Evolutionary conservation across 805 yeast genomes (phyloP).

Genomic region (Saturnispora quitensis): DNA sequence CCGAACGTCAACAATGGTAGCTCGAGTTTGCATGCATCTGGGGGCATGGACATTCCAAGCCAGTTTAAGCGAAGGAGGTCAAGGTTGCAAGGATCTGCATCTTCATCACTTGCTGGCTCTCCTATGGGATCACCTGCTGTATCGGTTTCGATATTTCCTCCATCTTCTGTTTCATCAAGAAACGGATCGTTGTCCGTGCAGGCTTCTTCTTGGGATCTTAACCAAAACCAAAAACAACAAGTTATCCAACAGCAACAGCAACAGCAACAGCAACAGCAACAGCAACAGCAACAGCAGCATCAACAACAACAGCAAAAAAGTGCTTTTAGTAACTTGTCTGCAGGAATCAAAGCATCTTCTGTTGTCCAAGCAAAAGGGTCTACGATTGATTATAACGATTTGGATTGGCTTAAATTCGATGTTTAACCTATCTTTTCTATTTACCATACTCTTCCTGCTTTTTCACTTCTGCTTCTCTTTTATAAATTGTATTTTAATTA

Average conservation of each 20-base stretch:
- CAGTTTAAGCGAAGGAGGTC: slow-evolving; percentile 27
- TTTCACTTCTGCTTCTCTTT: not conserved
- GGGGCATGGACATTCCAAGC: slow-evolving; percentile 11
- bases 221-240: not conserved
- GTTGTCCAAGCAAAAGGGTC: not conserved
- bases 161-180: slow-evolving; percentile 20
- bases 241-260: not conserved
- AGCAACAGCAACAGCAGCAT: slow-evolving; percentile 1
- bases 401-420: slow-evolving; percentile 31
- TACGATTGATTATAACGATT: slow-evolving; percentile 18
- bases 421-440: slow-evolving; percentile 12
- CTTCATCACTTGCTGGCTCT: slow-evolving; percentile 14
- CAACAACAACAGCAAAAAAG: not conserved
- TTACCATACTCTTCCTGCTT: not conserved
- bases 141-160: slow-evolving; percentile 7
- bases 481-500: not conserved
- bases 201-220: slow-evolving; percentile 13
- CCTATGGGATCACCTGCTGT: slow-evolving; percentile 15
- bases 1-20: not conserved
- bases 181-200: slow-evolving; percentile 20
- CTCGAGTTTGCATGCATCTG: not conserved
- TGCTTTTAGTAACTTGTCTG: slow-evolving; percentile 14
- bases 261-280: not conserved
- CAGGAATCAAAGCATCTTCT: slow-evolving; percentile 13
- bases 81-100: slow-evolving; percentile 12